Percentiles rank a stretch among this genome's conserved stretches.
phyloP scores from a whole-genome alignment of 169 alveolate species.

The Cryptosporidium xiaoi region DNA sequence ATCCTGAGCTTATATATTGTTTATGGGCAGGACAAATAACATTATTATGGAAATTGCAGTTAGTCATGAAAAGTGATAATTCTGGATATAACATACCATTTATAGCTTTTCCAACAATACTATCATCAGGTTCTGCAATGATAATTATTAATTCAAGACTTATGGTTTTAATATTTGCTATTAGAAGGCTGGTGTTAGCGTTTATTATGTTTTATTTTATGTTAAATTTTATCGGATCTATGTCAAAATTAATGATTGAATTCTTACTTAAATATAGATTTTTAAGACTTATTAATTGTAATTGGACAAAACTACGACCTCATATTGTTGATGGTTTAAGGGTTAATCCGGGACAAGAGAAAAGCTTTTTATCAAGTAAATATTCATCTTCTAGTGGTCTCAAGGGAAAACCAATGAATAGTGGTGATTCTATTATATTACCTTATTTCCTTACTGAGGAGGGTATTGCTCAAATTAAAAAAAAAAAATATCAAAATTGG shows the following conservation, averaged over 20 bases:
- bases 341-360: neutral
- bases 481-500: conserved; percentile 69
- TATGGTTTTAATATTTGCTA: conserved; percentile 55
- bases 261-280: conserved; percentile 51
- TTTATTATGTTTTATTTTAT: conserved; percentile 66
- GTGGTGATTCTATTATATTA: conserved; percentile 60
- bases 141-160: conserved; percentile 33
- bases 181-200: conserved; percentile 57
- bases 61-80: conserved; percentile 6
- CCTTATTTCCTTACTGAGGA: conserved; percentile 67
- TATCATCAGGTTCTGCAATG: conserved; percentile 1
- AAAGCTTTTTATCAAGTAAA: conserved; percentile 14
- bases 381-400: conserved; percentile 18
- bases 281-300: conserved; percentile 62
- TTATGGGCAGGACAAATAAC: conserved; percentile 60
- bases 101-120: neutral
- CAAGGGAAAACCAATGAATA: conserved; percentile 58
- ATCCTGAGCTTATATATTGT: conserved; percentile 60
- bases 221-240: conserved; percentile 65
- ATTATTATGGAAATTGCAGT: conserved; percentile 52
- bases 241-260: conserved; percentile 49
- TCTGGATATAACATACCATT: conserved; percentile 21
- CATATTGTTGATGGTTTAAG: conserved; percentile 70
- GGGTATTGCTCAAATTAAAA: conserved; percentile 69
- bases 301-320: conserved; percentile 71